Evolutionary conservation across 2,329 filamentous ascomycete species (phyloP).

Genomic region (Gliomastix tumulicola): DNA sequence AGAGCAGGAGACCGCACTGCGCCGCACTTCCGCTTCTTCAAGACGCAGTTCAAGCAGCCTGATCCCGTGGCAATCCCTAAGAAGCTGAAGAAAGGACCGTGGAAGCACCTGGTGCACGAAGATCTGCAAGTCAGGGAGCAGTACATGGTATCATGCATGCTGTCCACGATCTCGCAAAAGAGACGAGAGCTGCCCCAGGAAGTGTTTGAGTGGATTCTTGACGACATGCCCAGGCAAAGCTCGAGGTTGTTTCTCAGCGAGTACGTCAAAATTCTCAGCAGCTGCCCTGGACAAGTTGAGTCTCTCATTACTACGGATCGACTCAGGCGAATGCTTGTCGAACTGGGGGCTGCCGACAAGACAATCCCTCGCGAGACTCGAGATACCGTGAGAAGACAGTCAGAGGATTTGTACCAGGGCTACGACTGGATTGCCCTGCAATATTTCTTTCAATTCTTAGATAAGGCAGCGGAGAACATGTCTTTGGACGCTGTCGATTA

Average conservation of each 20-base stretch:
- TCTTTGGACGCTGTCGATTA: slow-evolving; percentile 23
- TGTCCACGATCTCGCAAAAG: slow-evolving; percentile 38
- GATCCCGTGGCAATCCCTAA: slow-evolving; percentile 16
- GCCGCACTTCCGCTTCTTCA: slow-evolving; percentile 44
- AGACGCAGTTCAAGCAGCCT: slow-evolving; percentile 18
- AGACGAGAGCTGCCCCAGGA: slow-evolving; percentile 48
- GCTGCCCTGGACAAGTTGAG: slow-evolving; percentile 33
- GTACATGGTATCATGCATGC: slow-evolving; percentile 55
- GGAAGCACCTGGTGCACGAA: slow-evolving; percentile 41
- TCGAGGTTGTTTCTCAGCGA: slow-evolving; percentile 49
- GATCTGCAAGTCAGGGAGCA: slow-evolving; percentile 40
- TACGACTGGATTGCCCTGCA: slow-evolving; percentile 38
- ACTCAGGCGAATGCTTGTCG: slow-evolving; percentile 42
- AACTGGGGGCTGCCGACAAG: too few species aligned
- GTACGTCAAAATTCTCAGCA: slow-evolving; percentile 49
- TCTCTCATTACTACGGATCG: slow-evolving; percentile 35
- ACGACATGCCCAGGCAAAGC: slow-evolving; percentile 49
- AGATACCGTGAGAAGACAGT: too few species aligned
- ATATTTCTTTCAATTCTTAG: slow-evolving; percentile 35
- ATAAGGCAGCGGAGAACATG: slow-evolving; percentile 26
- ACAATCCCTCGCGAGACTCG: too few species aligned
- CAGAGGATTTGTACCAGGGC: slow-evolving; percentile 19
- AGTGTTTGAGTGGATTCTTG: slow-evolving; percentile 59
- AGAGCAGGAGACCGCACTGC: slow-evolving; percentile 33
- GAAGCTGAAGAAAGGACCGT: slow-evolving; percentile 27